A percentile compares a stretch with the other conserved stretches of the same genome.
These are phyloP conservation scores for rapeseed (Brassica napus) DNA, from an alignment of 345 rosid species.

Conservation along the genomic window Da-Ae NC_063450.1:8756501-8757000, in stretches of 20 bases:
- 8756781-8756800: conserved; percentile 68
- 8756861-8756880: conserved; percentile 50
- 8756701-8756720: conserved; percentile 89
- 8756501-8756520: conserved; percentile 99
- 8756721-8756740: conserved; percentile 86
- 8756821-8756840: conserved; percentile 81
- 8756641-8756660: background rate
- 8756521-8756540: conserved; percentile 88
- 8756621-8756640: background rate
- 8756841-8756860: conserved; percentile 78
- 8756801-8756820: conserved; percentile 83
- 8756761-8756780: conserved; percentile 88
- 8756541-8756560: conserved; percentile 92
- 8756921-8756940: background rate
- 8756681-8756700: conserved; percentile 77
- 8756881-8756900: conserved; percentile 3
- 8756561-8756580: conserved; percentile 96
- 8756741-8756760: conserved; percentile 84
- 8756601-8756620: background rate
- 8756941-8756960: background rate
- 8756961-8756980: background rate
- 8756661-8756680: conserved; percentile 62
- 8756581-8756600: conserved; percentile 64
- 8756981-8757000: background rate
- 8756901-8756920: conserved; percentile 7